Evolutionary conservation across 2,329 filamentous ascomycete genomes (phyloP).

Genomic region (Corinectria fuckeliana): DNA sequence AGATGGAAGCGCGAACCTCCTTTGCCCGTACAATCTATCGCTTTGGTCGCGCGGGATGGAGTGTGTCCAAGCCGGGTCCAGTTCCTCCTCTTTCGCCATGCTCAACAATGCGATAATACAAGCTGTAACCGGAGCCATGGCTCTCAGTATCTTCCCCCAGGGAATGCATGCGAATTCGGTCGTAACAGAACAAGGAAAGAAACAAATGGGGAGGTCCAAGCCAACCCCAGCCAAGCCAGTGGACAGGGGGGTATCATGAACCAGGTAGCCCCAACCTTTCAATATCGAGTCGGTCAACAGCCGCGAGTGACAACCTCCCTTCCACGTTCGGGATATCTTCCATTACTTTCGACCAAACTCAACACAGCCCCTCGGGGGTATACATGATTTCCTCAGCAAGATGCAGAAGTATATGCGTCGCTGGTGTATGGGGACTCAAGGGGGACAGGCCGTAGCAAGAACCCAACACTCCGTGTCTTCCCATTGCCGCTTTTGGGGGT

Average conservation of each 20-base stretch:
- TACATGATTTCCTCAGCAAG: conserved; percentile 31
- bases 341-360: conserved; percentile 28
- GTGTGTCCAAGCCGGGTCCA: conserved; percentile 27
- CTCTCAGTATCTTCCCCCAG: conserved; percentile 37
- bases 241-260: conserved; percentile 19
- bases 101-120: conserved; percentile 35
- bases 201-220: conserved; percentile 20
- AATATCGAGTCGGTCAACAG: conserved; percentile 20
- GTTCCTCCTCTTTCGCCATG: conserved; percentile 36
- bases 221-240: conserved; percentile 17
- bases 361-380: conserved; percentile 21
- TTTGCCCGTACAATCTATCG: conserved; percentile 48
- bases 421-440: conserved; percentile 25
- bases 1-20: conserved; percentile 46
- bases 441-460: conserved; percentile 22
- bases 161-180: conserved; percentile 25
- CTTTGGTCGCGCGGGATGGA: conserved; percentile 37
- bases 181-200: conserved; percentile 20
- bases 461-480: conserved; percentile 32
- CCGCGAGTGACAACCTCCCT: conserved; percentile 23
- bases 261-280: conserved; percentile 21
- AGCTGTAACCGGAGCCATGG: conserved; percentile 21
- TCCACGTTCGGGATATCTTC: conserved; percentile 17
- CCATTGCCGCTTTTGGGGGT: conserved; percentile 42
- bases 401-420: conserved; percentile 25